phyloP scores from a whole-genome alignment of 2,329 filamentous ascomycete genomes.

The Gaeumannomyces tritici region DNA sequence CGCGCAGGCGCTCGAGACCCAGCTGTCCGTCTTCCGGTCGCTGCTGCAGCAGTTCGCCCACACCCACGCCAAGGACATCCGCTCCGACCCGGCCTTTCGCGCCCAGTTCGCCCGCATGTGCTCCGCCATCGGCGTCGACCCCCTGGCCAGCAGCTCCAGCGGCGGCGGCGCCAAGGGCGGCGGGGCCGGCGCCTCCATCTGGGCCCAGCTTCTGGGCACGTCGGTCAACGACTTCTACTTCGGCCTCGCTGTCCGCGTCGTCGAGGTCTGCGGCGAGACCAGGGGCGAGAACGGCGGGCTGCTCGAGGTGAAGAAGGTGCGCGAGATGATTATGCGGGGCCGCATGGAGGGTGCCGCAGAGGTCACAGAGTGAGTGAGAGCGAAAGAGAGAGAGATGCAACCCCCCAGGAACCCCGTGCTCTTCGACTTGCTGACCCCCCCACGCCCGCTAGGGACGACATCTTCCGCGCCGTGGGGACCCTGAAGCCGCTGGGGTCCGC shows the following conservation, averaged over 20 bases:
- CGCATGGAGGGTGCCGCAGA: conserved; percentile 68
- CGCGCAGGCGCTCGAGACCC: conserved; percentile 77
- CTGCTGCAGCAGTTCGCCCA: conserved; percentile 90
- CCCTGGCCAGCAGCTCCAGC: conserved; percentile 58
- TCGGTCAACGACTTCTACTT: conserved; percentile 99
- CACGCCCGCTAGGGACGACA: conserved; percentile 66
- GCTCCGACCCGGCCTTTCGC: conserved; percentile 87
- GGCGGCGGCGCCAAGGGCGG: conserved; percentile 29
- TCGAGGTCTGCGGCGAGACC: conserved; percentile 83
- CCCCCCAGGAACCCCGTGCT: neutral
- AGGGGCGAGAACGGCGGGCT: conserved; percentile 86
- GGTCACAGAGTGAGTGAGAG: conserved; percentile 71
- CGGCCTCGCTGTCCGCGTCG: conserved; percentile 88
- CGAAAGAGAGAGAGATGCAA: too few species aligned
- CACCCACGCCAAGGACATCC: conserved; percentile 92
- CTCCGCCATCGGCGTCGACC: conserved; percentile 91
- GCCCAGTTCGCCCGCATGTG: conserved; percentile 99
- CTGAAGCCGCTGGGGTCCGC: conserved; percentile 80
- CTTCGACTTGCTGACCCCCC: neutral
- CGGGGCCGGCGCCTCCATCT: conserved; percentile 57
- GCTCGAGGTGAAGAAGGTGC: conserved; percentile 74
- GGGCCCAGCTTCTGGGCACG: conserved; percentile 84
- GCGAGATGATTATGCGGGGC: conserved; percentile 62
- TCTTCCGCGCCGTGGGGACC: conserved; percentile 79
- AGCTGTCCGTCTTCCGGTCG: conserved; percentile 92